These are phyloP conservation scores for Lophiostoma macrostomum DNA, from an alignment of 495 filamentous ascomycete genomes.

Conservation along the genomic window DNA sequence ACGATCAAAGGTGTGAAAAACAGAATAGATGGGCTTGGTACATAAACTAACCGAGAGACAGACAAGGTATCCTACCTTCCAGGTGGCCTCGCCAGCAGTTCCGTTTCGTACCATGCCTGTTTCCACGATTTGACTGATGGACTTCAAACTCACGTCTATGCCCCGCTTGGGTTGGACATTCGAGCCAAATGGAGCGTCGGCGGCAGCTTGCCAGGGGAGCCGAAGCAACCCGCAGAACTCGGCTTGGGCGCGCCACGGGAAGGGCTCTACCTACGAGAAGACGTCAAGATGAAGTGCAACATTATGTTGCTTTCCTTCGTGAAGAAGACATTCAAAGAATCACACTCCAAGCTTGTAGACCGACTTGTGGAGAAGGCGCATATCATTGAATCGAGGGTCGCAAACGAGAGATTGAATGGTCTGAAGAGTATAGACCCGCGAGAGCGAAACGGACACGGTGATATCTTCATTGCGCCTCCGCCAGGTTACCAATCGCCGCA, in stretches of 20 bases:
- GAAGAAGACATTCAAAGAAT: conserved; percentile 70
- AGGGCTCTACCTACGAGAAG: conserved; percentile 73
- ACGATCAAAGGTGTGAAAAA: conserved; percentile 45
- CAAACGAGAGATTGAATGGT: conserved; percentile 21
- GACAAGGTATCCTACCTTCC: conserved; percentile 73
- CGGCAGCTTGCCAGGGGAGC: conserved; percentile 63
- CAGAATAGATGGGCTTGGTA: conserved; percentile 18
- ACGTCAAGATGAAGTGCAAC: conserved; percentile 75
- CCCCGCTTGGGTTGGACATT: conserved; percentile 66
- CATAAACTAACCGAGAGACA: conserved; percentile 21
- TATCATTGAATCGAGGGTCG: conserved; percentile 20
- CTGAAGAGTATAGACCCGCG: conserved; percentile 12
- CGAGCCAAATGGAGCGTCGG: conserved; percentile 64
- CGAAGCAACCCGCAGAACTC: conserved; percentile 55
- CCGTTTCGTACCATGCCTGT: conserved; percentile 69
- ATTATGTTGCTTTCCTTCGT: conserved; percentile 68
- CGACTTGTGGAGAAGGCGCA: conserved; percentile 59
- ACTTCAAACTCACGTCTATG: conserved; percentile 72
- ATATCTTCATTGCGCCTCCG: conserved; percentile 24
- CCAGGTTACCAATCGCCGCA: conserved; percentile 12
- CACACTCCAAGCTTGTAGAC: conserved; percentile 63
- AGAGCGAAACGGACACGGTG: conserved; percentile 22
- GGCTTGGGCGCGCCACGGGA: conserved; percentile 57
- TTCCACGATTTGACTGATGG: conserved; percentile 69
- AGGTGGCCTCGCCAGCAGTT: conserved; percentile 58